Conservation (phyloP, 495 filamentous ascomycete genomes). For the Haplographium delicatum region DNA sequence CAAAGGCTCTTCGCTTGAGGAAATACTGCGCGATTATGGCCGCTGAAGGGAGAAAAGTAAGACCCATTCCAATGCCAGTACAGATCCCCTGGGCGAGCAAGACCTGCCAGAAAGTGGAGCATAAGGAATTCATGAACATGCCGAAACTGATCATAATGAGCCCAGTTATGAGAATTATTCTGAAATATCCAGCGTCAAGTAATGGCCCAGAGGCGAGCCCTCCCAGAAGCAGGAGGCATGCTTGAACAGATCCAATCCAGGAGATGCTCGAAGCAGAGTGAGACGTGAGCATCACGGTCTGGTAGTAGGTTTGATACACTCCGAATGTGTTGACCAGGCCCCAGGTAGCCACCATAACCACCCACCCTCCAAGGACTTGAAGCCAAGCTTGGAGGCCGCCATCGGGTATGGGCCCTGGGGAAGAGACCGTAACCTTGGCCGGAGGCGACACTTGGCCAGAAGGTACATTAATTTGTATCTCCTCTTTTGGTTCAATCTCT, state of each 20-base stretch:
- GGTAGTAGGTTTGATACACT: slow-evolving; percentile 68
- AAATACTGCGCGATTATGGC: too few species aligned
- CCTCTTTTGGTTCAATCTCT: too few species aligned
- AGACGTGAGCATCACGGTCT: slow-evolving; percentile 29
- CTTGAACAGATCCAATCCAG: slow-evolving; percentile 54
- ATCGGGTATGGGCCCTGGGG: slow-evolving; percentile 18
- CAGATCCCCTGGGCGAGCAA: too few species aligned
- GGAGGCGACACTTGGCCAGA: too few species aligned
- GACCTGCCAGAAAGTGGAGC: too few species aligned
- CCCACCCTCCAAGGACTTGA: slow-evolving; percentile 47
- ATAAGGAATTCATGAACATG: slow-evolving; percentile 65
- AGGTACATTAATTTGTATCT: too few species aligned
- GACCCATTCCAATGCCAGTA: too few species aligned
- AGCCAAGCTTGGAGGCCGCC: slow-evolving; percentile 44
- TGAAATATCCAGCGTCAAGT: slow-evolving; percentile 56
- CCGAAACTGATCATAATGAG: slow-evolving; percentile 48
- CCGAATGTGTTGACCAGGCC: too few species aligned
- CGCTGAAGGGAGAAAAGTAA: too few species aligned
- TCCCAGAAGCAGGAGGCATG: slow-evolving; percentile 44
- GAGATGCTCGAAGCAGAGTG: slow-evolving; percentile 44
- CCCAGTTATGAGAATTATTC: slow-evolving; percentile 46
- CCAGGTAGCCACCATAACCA: slow-evolving; percentile 57
- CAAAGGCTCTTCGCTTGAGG: background rate
- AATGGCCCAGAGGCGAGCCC: slow-evolving; percentile 48
- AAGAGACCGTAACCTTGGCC: too few species aligned